Conservation (phyloP, 371 early-diverging fungal species). For the Dichotomocladium elegans region DNA sequence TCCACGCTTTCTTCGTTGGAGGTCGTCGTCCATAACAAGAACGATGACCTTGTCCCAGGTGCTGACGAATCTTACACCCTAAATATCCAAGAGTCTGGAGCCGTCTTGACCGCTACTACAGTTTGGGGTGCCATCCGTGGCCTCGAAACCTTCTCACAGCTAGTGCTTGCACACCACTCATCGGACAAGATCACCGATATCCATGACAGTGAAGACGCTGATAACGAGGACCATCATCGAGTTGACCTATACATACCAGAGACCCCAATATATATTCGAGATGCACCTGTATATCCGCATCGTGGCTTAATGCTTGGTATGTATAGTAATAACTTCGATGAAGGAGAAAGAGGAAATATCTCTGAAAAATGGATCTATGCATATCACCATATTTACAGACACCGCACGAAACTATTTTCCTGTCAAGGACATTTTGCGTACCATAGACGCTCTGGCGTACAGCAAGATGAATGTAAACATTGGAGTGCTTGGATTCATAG, state of each 20-base stretch:
- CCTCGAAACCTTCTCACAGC: conserved; percentile 71
- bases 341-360: too few relatives aligned
- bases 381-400: too few relatives aligned
- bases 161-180: conserved; percentile 36
- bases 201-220: conserved; percentile 13
- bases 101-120: conserved; percentile 52
- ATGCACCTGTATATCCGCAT: conserved; percentile 63
- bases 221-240: conserved; percentile 13
- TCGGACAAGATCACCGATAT: conserved; percentile 7
- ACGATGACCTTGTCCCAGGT: conserved; percentile 31
- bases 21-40: conserved; percentile 28
- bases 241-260: conserved; percentile 35
- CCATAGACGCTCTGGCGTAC: conserved; percentile 52
- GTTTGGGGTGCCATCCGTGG: conserved; percentile 77
- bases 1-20: conserved; percentile 14
- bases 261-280: conserved; percentile 61
- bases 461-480: conserved; percentile 52
- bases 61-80: conserved; percentile 66
- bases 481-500: not conserved
- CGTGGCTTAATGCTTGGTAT: conserved; percentile 66
- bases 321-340: not conserved
- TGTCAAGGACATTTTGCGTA: conserved; percentile 49
- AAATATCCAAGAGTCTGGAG: conserved; percentile 39
- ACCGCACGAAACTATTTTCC: conserved; percentile 77
- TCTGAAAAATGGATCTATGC: too few relatives aligned